Conservation (phyloP, 2,329 filamentous ascomycete genomes). For the Calonectria multiphialidica region DNA sequence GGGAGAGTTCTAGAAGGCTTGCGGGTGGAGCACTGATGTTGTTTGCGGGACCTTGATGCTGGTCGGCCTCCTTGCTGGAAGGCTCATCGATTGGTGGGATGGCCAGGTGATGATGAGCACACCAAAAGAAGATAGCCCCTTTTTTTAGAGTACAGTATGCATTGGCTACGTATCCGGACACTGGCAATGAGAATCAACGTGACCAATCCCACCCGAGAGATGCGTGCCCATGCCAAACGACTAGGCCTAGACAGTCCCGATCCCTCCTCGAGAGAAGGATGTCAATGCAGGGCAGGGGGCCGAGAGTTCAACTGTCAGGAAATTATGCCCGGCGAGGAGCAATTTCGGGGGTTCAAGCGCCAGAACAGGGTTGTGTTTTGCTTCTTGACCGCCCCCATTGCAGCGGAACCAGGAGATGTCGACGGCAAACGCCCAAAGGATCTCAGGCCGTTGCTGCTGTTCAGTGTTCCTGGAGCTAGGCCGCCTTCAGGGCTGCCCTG, state of each 20-base stretch:
- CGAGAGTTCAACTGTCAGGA: constrained; percentile 32
- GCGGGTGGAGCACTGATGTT: constrained; percentile 18
- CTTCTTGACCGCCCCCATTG: neutral
- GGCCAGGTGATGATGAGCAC: neutral
- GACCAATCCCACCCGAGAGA: constrained; percentile 10
- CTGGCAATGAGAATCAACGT: neutral
- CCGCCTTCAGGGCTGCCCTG: neutral
- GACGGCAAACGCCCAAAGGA: neutral
- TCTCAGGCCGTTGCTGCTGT: neutral
- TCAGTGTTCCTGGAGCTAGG: constrained; percentile 2
- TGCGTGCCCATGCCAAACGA: constrained; percentile 6
- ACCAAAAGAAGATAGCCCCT: neutral
- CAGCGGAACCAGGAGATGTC: neutral
- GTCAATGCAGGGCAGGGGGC: constrained; percentile 30
- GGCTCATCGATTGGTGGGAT: constrained; percentile 15
- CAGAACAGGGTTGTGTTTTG: constrained; percentile 10
- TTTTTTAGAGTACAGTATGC: neutral
- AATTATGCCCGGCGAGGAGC: constrained; percentile 36
- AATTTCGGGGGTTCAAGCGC: constrained; percentile 39
- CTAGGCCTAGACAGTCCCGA: neutral
- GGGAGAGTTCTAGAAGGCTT: constrained; percentile 20
- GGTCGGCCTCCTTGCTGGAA: constrained; percentile 5
- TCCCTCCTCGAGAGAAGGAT: neutral
- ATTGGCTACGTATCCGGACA: neutral
- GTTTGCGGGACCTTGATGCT: constrained; percentile 21